These are phyloP conservation scores for Cavenderia fasciculata DNA, from an alignment of 78 protist species.

Conservation along the genomic window DNA sequence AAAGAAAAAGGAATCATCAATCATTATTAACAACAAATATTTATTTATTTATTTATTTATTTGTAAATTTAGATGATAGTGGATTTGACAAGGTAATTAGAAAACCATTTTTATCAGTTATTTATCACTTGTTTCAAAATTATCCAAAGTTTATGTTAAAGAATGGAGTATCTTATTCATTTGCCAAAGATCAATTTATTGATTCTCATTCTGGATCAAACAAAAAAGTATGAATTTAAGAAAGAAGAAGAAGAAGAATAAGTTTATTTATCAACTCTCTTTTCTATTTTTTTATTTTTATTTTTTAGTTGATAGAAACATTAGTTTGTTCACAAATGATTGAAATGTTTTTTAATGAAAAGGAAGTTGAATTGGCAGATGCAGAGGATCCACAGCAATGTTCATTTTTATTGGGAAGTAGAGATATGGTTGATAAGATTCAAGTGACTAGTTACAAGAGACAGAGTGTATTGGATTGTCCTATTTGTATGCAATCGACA, in stretches of 20 bases:
- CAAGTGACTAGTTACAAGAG: constrained; percentile 5
- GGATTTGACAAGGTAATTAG: constrained; percentile 28
- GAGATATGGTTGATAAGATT: constrained; percentile 20
- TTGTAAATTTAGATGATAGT: constrained; percentile 18
- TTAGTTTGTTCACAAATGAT: constrained; percentile 61
- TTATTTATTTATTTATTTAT: background rate
- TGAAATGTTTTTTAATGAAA: constrained; percentile 54
- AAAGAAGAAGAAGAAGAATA: too few species aligned
- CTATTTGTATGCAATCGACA: constrained; percentile 24
- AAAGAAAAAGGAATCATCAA: background rate
- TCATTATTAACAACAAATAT: background rate
- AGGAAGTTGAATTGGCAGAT: constrained; percentile 44
- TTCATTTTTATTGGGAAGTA: constrained; percentile 13
- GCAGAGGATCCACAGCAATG: constrained; percentile 1
- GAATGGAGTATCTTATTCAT: constrained; percentile 9
- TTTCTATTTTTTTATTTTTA: too few species aligned
- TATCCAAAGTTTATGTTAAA: constrained; percentile 22
- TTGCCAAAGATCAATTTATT: constrained; percentile 33
- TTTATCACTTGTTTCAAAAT: constrained; percentile 63
- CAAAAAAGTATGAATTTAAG: background rate
- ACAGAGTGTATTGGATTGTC: constrained; percentile 39
- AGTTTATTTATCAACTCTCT: too few species aligned
- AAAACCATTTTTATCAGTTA: constrained; percentile 73
- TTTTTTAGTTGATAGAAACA: constrained; percentile 24
- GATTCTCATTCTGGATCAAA: background rate